Base-by-base conservation (phyloP, 495 filamentous ascomycete genomes). In the Aspergillus mulundensis region DNA sequence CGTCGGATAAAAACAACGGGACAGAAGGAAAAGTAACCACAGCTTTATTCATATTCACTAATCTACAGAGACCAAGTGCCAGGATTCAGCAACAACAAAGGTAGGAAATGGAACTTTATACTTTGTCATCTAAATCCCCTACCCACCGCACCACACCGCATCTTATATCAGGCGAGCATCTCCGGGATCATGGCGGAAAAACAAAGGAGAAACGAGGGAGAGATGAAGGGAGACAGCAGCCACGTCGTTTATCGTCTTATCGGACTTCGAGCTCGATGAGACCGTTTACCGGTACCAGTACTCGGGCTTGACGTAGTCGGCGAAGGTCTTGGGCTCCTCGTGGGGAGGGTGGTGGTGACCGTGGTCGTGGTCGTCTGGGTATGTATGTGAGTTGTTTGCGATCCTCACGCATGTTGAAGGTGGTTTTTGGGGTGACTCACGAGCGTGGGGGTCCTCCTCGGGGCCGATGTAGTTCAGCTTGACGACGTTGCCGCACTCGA, bases 391-490 rank as follows among this genome's bases (percentile, higher is more conserved):
- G 45, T 34, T 25, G 7, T 32, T 20, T 32, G 2, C 7, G 24
- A 16, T 40, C 12, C 15, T 8, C 16, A 15, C n/a, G 12, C 15
- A 34, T 34, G 25, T 16, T 19, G 19, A 36, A 25, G 34, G 16
- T 23, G 15, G 34, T 8, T 28, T 46, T 30, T 3, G 12, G 34
- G 11, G 32, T 19, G 28, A 72, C 73, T 61, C 69, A 77, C 74
- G 78, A 63, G 72, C 75, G 67, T 87, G 80, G 58, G 75, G 67
- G 68, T 90, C 86, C 58, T 88, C 87, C 66, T 81, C 65, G 25
- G 91, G 88, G 34, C 94, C 94, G 53, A 97, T 71, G 71, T 97
- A 98, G 70, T 97, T 89, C 85, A 97, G 90, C 85, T 95, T 96
- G 76, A 92, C 88, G 62, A 91, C 89, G 77, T 83, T 85, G 50